Evolutionary conservation across 2,329 filamentous ascomycete genomes (phyloP), one percentile per base, ranked within the genome.

Genomic region (Fusarium chaquense): DNA sequence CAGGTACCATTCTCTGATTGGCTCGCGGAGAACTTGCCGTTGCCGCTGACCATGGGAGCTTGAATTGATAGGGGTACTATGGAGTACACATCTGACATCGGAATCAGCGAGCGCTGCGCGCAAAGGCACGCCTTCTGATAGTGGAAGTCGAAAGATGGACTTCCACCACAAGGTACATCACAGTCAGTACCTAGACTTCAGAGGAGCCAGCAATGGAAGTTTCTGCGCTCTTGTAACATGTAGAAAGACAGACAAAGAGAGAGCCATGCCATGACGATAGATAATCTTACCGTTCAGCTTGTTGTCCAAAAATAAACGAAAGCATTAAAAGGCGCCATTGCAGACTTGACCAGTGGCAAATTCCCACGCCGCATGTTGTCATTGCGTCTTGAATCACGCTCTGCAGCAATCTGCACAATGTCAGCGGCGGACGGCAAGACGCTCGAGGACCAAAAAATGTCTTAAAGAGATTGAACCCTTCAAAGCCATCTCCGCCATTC

Each of bases 1-100:
- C 79, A 82, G 79, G 79, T 66, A 81, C 80, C 76, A 68, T 35
- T 20, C 33, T 70, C n/a, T 76, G 65, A 83, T 83, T 83, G 81
- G 82, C 46, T 44, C 76, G 77, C 79, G 77, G 78, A 79, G 76
- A 58, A 12, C 36, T 28, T 40, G 47, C 43, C 40, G 51, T 51
- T 66, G 58, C 71, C 67, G 73, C 36, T 24, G 59, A 44, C 36
- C 46, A 53, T 58, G 57, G 62, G 47, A 61, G 56, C 16, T 45
- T 44, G 38, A 44, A 38, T 22, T 28, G 62, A 60, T 53, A 65
- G 63, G 62, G 56, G 66, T 61, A 43, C 15, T 22, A 13, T 8
- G 36, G n/a, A 40, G n/a, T 38, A 20, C 13, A 8, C 6, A 28
- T 63, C 30, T 63, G 52, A 50, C 51, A 43, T 36, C 51, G 55